Evolutionary conservation across 768 basidiomycete species (phyloP).

Genomic region (Boletus subparvulus): DNA sequence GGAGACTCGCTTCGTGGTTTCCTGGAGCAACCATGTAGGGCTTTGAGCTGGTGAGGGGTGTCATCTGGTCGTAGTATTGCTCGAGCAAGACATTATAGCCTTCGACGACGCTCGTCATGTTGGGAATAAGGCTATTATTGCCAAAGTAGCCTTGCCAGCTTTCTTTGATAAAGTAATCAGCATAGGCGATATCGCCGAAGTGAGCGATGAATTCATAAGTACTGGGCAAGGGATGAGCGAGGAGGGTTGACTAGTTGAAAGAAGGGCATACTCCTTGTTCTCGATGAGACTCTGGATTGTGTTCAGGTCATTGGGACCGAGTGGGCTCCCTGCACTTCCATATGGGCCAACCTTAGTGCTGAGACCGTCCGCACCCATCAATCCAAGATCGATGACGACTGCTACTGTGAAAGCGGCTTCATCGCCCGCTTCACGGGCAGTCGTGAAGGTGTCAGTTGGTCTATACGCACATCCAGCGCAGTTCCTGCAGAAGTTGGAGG

Average conservation of each 20-base stretch:
- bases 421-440: slow-evolving; percentile 21
- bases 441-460: slow-evolving; percentile 24
- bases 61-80: slow-evolving; percentile 31
- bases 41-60: slow-evolving; percentile 22
- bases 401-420: slow-evolving; percentile 23
- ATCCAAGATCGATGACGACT: slow-evolving; percentile 27
- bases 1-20: slow-evolving; percentile 24
- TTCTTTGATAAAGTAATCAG: slow-evolving; percentile 31
- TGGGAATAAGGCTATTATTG: slow-evolving; percentile 25
- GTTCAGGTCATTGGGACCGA: slow-evolving; percentile 28
- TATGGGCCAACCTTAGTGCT: slow-evolving; percentile 30
- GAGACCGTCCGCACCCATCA: slow-evolving; percentile 29
- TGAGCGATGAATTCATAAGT: slow-evolving; percentile 30
- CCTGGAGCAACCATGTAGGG: slow-evolving; percentile 29
- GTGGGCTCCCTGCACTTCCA: slow-evolving; percentile 20
- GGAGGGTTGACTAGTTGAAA: background rate
- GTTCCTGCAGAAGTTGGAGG: slow-evolving; percentile 11
- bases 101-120: slow-evolving; percentile 23
- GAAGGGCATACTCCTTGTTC: slow-evolving; percentile 24
- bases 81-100: slow-evolving; percentile 27
- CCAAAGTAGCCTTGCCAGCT: slow-evolving; percentile 34
- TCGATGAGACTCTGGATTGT: slow-evolving; percentile 31
- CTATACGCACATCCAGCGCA: slow-evolving; percentile 29
- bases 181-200: slow-evolving; percentile 26
- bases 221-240: slow-evolving; percentile 9